phyloP scores from a whole-genome alignment of 331 rosid genomes.

The Malus hybrid region DNA sequence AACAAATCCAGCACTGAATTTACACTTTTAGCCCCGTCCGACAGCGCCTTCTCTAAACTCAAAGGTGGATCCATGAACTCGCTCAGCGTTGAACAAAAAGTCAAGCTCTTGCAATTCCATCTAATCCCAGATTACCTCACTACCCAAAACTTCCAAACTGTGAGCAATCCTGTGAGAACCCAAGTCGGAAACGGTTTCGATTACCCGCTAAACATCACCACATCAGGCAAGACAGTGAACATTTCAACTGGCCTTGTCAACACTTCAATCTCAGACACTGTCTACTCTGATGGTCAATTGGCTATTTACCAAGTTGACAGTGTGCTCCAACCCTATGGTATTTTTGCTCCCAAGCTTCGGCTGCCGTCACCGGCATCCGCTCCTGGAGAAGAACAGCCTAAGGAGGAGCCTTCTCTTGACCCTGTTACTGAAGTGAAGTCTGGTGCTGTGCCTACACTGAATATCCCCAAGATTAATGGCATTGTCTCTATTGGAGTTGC shows the following conservation, averaged over 20 bases:
- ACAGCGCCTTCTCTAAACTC: slow-evolving; percentile 56
- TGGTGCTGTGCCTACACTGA: not conserved
- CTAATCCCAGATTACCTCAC: slow-evolving; percentile 49
- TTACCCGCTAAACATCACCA: slow-evolving; percentile 65
- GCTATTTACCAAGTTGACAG: slow-evolving; percentile 69
- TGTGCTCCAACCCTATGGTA: slow-evolving; percentile 68
- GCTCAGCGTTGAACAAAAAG: slow-evolving; percentile 53
- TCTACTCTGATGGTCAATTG: slow-evolving; percentile 63
- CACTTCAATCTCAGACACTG: slow-evolving; percentile 61
- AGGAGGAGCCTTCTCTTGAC: slow-evolving; percentile 35
- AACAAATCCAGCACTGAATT: slow-evolving; percentile 51
- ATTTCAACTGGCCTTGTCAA: slow-evolving; percentile 68
- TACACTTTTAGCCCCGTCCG: slow-evolving; percentile 67
- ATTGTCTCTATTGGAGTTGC: not conserved
- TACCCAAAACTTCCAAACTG: slow-evolving; percentile 67
- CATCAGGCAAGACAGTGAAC: slow-evolving; percentile 63
- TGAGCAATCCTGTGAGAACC: slow-evolving; percentile 76
- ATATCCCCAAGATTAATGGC: not conserved
- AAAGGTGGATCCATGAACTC: slow-evolving; percentile 71
- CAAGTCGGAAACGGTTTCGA: slow-evolving; percentile 65
- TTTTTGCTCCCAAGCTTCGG: slow-evolving; percentile 53
- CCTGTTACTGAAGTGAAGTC: slow-evolving; percentile 19
- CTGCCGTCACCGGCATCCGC: slow-evolving; percentile 65
- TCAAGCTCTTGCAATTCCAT: slow-evolving; percentile 73
- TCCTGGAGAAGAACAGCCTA: slow-evolving; percentile 32